phyloP scores from a whole-genome alignment of 768 basidiomycete species.

The Lepiota venenata region DNA sequence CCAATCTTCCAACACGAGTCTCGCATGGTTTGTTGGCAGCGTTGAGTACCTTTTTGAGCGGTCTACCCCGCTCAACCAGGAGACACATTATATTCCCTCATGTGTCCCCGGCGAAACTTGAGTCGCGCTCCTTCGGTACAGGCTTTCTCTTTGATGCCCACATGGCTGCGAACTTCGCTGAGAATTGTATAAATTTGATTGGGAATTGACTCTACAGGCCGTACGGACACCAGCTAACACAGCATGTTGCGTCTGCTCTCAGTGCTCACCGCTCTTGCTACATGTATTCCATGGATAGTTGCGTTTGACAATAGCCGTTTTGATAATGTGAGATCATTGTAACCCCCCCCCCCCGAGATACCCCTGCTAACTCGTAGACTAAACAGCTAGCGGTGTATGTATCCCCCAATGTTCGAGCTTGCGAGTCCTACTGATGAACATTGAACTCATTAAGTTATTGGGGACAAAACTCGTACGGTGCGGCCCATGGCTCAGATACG shows the following conservation, averaged over 20 bases:
- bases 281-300: constrained; percentile 8
- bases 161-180: not conserved
- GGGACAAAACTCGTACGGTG: constrained; percentile 77
- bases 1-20: constrained; percentile 1
- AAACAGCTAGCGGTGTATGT: constrained; percentile 54
- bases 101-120: not conserved
- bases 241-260: not conserved
- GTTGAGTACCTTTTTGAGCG: constrained; percentile 3
- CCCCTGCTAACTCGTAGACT: constrained; percentile 1
- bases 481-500: constrained; percentile 38
- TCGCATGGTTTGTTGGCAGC: not conserved
- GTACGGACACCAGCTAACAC: not conserved
- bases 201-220: not conserved
- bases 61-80: constrained; percentile 7
- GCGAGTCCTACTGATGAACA: not conserved
- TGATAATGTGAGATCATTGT: constrained; percentile 50
- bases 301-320: constrained; percentile 56
- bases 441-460: constrained; percentile 45
- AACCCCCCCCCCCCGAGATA: not conserved
- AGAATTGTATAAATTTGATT: not conserved
- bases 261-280: constrained; percentile 2
- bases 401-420: not conserved
- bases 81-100: not conserved
- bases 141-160: not conserved
- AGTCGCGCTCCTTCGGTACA: constrained; percentile 3